Conservation (phyloP, 228 moss, liverwort and hornwort species). For the Sphagnum magellanicum region DNA sequence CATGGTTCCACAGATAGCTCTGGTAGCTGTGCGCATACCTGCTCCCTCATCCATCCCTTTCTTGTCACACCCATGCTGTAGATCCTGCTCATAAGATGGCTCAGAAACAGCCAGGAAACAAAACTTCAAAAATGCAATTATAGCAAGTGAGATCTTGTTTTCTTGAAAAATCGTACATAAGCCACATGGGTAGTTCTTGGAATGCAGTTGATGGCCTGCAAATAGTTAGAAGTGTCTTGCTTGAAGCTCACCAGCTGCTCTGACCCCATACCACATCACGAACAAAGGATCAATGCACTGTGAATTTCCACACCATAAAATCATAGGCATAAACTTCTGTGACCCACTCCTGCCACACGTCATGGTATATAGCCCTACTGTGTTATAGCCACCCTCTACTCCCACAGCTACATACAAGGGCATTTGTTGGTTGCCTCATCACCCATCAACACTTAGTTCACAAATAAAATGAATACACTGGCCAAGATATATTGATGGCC, state of each 20-base stretch:
- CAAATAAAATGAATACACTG: no score
- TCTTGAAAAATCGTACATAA: conserved; percentile 46
- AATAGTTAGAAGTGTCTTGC: conserved; percentile 70
- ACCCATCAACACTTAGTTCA: no score
- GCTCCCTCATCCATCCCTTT: conserved; percentile 7
- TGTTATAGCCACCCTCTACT: no score
- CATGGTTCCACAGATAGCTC: conserved; percentile 96
- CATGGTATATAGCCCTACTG: no score
- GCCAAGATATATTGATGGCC: no score
- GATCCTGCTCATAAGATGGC: no score
- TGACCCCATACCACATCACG: neutral
- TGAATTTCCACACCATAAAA: no score
- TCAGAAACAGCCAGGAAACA: neutral
- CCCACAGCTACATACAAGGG: no score
- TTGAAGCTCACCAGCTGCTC: conserved; percentile 71
- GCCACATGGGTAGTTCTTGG: conserved; percentile 65
- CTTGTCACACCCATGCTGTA: neutral
- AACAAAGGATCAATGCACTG: neutral
- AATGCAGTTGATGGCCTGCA: conserved; percentile 82
- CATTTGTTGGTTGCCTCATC: no score
- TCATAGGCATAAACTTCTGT: no score
- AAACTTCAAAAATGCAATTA: neutral
- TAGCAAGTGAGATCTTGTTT: neutral
- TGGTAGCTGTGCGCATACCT: conserved; percentile 99
- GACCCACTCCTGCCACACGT: no score